Evolutionary conservation across 306 rosid species (phyloP).

Genomic region (Trifolium dubium): DNA sequence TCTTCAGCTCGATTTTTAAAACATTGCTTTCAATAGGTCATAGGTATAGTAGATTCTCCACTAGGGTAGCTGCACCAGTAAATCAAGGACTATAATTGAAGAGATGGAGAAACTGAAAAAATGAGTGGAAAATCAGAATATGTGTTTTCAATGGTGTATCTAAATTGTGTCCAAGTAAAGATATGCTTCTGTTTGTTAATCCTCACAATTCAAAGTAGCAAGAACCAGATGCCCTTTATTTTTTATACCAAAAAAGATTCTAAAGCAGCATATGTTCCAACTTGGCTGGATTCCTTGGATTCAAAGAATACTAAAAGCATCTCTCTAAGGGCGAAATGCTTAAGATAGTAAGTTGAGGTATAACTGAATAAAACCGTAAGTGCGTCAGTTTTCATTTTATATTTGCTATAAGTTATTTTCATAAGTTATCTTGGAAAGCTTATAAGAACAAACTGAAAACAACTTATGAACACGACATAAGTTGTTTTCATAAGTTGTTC

Average conservation of each 20-base stretch:
- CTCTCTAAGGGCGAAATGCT: background rate
- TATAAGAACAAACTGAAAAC: background rate
- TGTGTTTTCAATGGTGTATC: constrained; percentile 31
- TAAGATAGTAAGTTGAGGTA: background rate
- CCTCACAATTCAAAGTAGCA: constrained; percentile 37
- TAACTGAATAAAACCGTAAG: background rate
- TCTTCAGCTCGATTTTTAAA: too few species aligned
- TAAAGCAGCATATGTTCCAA: constrained; percentile 9
- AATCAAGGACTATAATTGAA: constrained; percentile 29
- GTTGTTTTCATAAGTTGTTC: background rate
- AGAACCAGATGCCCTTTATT: constrained; percentile 44
- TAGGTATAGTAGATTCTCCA: constrained; percentile 30
- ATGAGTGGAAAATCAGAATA: constrained; percentile 27
- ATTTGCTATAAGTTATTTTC: background rate
- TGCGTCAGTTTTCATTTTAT: background rate
- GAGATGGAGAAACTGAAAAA: constrained; percentile 24
- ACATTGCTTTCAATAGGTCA: constrained; percentile 14
- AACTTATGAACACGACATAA: background rate
- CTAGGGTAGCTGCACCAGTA: constrained; percentile 21
- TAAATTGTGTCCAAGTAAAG: constrained; percentile 33
- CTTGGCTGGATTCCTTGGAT: constrained; percentile 33
- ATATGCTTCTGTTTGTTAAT: constrained; percentile 35
- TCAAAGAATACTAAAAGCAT: constrained; percentile 30
- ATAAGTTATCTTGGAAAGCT: background rate
- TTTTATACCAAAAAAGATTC: background rate